Base-by-base conservation (phyloP, 2,329 filamentous ascomycete genomes). In the Amauroascus verrucosus region DNA sequence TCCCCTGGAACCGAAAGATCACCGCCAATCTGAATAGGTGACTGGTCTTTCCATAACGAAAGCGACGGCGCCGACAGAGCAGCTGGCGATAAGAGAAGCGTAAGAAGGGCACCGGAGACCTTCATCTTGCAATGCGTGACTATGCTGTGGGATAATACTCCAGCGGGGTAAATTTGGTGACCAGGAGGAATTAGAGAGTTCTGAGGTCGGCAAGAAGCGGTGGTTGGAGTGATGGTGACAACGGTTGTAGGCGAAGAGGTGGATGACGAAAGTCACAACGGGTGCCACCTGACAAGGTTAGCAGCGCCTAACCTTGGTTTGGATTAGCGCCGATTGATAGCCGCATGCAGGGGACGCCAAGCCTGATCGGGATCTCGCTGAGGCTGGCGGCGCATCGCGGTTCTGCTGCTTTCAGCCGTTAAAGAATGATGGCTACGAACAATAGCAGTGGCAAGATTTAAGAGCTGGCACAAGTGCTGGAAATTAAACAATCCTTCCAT, bases 1-100 rank as follows among this genome's bases (percentile, higher is more conserved):
- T 91, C 76, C 67, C 93, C 90, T 0, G 87, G 84, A 14, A 96
- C 85, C 59, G 83, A 78, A 68, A 79, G 75, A 44, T 79, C 72
- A 41, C 78, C 72, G 48, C 74, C 69, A 51, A 73, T 70, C 54
- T 75, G 68, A 54, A 76, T 70, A 38, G 76, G 68, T 58, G 76
- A 72, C 64, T 79, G 74, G 44, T 73, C 70, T 56, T 67, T 63
- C 61, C 74, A 72, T 57, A 75, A 65, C 62, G 14, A 8, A 5
- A 73, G 59, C 62, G 72, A 67, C 9, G 65, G 63, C 58, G 70
- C 70, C 51, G 70, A 67, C 16, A 72, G 66, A 54, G 76, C 70
- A 50, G 75, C 66, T 51, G 70, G 70, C 56, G 73, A 57, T 26
- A 48, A 67, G 57, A 75, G 63, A 55, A 75, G 67, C 56, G 67